Conservation (phyloP, 2,329 filamentous ascomycete species). For the Stagonosporopsis cucurbitacearum region DNA sequence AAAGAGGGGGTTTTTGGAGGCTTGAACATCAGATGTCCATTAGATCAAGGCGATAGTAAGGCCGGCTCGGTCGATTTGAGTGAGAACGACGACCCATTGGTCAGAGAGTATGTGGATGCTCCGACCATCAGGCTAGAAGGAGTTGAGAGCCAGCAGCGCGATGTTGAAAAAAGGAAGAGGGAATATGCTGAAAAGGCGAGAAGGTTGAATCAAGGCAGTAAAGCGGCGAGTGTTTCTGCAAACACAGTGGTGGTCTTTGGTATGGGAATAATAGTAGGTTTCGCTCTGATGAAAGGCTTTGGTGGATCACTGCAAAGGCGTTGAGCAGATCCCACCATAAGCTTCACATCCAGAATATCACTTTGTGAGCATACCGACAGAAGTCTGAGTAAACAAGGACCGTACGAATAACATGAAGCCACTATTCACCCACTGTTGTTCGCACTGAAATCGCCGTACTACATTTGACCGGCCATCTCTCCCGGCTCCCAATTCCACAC, state of each 20-base stretch:
- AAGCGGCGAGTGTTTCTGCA: neutral
- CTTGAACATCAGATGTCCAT: slow-evolving; percentile 42
- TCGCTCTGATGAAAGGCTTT: slow-evolving; percentile 6
- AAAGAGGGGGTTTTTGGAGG: slow-evolving; percentile 30
- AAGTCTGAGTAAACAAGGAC: neutral
- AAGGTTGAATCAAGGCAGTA: slow-evolving; percentile 4
- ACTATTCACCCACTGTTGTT: neutral
- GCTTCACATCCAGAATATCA: neutral
- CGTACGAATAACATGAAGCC: neutral
- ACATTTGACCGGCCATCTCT: neutral
- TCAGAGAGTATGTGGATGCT: slow-evolving; percentile 27
- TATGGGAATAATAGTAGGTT: slow-evolving; percentile 10
- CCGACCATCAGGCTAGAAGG: slow-evolving; percentile 3
- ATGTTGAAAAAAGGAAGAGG: slow-evolving; percentile 12
- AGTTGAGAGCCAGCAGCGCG: neutral
- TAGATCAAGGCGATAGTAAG: slow-evolving; percentile 37
- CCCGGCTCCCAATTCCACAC: neutral
- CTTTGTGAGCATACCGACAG: neutral
- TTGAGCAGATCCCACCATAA: neutral
- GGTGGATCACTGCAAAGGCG: neutral
- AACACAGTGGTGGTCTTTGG: slow-evolving; percentile 7
- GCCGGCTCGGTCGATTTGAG: slow-evolving; percentile 35
- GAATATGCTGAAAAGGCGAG: slow-evolving; percentile 15
- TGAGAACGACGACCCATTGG: slow-evolving; percentile 28
- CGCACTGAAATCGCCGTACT: neutral